Evolutionary conservation across 2,329 filamentous ascomycete genomes (phyloP), one percentile per base, ranked within the genome.

Genomic region (Macrophomina tecta): DNA sequence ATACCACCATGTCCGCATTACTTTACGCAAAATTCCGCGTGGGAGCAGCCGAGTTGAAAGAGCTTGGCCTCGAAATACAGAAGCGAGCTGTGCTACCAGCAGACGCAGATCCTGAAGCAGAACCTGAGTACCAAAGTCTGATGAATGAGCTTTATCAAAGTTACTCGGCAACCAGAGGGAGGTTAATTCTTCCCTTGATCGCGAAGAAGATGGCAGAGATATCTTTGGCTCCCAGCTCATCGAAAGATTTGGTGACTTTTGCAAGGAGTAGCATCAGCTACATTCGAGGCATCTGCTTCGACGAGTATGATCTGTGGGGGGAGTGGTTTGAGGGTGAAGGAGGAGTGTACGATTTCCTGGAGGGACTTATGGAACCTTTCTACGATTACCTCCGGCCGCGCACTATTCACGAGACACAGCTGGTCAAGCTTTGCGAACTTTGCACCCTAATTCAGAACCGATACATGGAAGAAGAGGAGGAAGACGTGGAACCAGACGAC

Each of bases 11-110:
- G 80, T 91, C 90, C 28, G 88, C 90, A 9, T 78, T 91, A 8
- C 79, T 91, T 1, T 91, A 91, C 72, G 89, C 90, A 23, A 91
- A 91, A 70, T 92, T 91, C 69, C 83, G 89, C 32, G 86, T 90
- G 30, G 87, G 86, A 52, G 89, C 89, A 2, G 83, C 86, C 3
- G 87, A 90, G 69, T 77, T 91, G 64, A 89, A 91, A 75, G 83
- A 85, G 64, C 83, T 91, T 49, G 89, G 89, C 8, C 77, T 89
- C 28, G 88, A 90, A 72, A 90, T 90, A 45, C 88, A 90, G 71
- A 90, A 90, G 74, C 82, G 88, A 72, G 88, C 87, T 11, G 84
- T 88, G 1, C 79, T 85, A 16, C 85, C 88, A 3, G 80, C 87
- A 42, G 88, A 88, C 64, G 84, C 85, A 5, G 85, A 88, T 32